Base-by-base conservation (phyloP, 225 moss, liverwort and hornwort genomes). In the Antitrichia curtipendula region DNA sequence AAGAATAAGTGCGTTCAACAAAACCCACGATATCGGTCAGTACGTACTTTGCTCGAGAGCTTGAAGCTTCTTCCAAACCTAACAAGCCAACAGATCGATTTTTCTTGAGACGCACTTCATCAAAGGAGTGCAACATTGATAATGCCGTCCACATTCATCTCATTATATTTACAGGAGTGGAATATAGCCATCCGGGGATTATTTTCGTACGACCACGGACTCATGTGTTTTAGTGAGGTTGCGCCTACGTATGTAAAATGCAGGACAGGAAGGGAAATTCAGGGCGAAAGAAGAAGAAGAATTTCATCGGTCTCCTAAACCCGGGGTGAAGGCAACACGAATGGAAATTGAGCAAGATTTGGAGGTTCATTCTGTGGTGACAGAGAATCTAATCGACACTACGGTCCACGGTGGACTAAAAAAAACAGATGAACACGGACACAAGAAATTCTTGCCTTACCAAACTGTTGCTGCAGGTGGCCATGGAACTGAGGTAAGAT, bases 401-500 rank as follows among this genome's bases (percentile, higher is more conserved):
- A 54, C 81, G 12, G 73, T 87, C 62, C 64, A 74, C 15, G 81
- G 85, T 21, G 81, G 85, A 64, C 89, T 60, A 34, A 81, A 80
- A 72, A 73, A 54, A 17, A 66, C 41, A 16, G 31, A 75, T 75
- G 80, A 89, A 63, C 73, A 81, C 8, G 78, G 50, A 32, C 52
- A 87, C 72, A 87, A 31, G 38, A 87, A 87, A 52, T 87, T 81
- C 72, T 29, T 80, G 12, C 66, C 75, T 47, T 66, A 80, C 69
- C 6, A 83, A 81, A 76, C 60, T 47, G 70, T 63, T 57, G 75
- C 82, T 53, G 62, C 63, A 38, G 89, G 88, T 84, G 94, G 91
- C 41, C 86, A 91, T 75, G 92, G 92, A 76, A 88, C 90, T 34
- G 92, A 94, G 94, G 94, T 94, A 85, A 43, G 16, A 58, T 13